Base-by-base conservation (phyloP, 192 early-diverging fungal genomes). In the Entrophospora sp. region DNA sequence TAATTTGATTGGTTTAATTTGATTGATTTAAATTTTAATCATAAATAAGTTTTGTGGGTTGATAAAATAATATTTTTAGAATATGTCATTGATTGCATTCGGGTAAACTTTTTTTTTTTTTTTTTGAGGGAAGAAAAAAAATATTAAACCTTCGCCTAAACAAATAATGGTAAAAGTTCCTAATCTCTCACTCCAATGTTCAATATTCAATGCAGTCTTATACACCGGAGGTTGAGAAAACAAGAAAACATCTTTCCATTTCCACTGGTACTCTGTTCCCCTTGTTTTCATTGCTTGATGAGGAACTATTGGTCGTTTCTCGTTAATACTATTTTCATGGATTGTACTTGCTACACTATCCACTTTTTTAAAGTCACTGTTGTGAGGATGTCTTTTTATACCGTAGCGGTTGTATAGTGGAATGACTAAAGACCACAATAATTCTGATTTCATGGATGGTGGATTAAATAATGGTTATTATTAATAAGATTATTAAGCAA, bases 181-280 rank as follows among this genome's bases (percentile, higher is more conserved):
- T 35, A 77, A 56, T 32, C 74, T 35, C 28, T 75, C 74, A 55
- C 43, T 71, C 27, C 40, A 66, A 48, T 77, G 73, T 62, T 77
- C 73, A 40, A 75, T 75, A 60, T 77, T 75, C 20, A 77, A 53
- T 7, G 74, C 73, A 7, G 72, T 7, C 25, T 68, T 32, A 32
- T 74, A 73, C 34, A 55, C 37, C 4, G 22, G 7, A 16, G n/a
- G 16, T 18, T 55, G 20, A 20, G 30, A 55, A 20, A 66, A 0
- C 2, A n/a, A 5, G 16, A 66, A 66, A 20, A 36, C 13, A 43
- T 66, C 64, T 8, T 7, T 66, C 48, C 51, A 55, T 43, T 66
- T 66, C 64, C 64, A 66, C 42, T 43, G 49, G 31, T 52, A 66
- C 55, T 66, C 64, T 0, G 64, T 56, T 12, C 64, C 64, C 20